These are phyloP conservation scores for Colletotrichum filicis DNA, from an alignment of 2,329 filamentous ascomycete genomes.

Conservation along the genomic window DNA sequence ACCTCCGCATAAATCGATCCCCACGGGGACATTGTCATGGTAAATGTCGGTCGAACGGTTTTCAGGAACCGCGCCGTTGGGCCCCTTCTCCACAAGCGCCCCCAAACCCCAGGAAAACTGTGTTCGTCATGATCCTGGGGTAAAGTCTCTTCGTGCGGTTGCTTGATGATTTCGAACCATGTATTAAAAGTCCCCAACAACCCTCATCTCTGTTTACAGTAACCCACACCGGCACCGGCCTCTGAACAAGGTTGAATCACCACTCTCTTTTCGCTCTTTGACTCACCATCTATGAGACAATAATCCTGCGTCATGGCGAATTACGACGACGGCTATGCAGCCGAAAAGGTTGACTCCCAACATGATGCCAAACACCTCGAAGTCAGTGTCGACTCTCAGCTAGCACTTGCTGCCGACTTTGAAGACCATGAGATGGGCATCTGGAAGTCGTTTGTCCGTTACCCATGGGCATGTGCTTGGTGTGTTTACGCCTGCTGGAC, in stretches of 20 bases:
- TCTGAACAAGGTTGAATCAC: no score
- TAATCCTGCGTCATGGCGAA: not conserved
- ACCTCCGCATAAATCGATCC: slow-evolving; percentile 19
- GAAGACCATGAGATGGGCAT: slow-evolving; percentile 42
- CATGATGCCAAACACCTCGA: slow-evolving; percentile 20
- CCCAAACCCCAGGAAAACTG: not conserved
- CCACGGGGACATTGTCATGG: slow-evolving; percentile 15
- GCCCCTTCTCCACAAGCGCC: not conserved
- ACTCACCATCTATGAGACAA: no score
- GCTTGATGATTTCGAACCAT: not conserved
- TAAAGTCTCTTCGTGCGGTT: not conserved
- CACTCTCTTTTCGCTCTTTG: not conserved
- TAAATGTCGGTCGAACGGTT: not conserved
- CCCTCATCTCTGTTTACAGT: not conserved
- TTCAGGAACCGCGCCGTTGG: not conserved
- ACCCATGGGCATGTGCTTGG: slow-evolving; percentile 46
- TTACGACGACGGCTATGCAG: slow-evolving; percentile 6
- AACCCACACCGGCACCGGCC: not conserved
- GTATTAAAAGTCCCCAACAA: not conserved
- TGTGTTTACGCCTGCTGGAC: slow-evolving; percentile 52
- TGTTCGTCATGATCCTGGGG: not conserved
- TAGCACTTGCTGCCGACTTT: slow-evolving; percentile 31
- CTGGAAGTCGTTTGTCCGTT: slow-evolving; percentile 38
- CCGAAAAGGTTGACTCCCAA: slow-evolving; percentile 18
- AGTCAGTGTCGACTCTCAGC: not conserved